Evolutionary conservation across 768 basidiomycete genomes (phyloP).

Genomic region (Astraeus odoratus): DNA sequence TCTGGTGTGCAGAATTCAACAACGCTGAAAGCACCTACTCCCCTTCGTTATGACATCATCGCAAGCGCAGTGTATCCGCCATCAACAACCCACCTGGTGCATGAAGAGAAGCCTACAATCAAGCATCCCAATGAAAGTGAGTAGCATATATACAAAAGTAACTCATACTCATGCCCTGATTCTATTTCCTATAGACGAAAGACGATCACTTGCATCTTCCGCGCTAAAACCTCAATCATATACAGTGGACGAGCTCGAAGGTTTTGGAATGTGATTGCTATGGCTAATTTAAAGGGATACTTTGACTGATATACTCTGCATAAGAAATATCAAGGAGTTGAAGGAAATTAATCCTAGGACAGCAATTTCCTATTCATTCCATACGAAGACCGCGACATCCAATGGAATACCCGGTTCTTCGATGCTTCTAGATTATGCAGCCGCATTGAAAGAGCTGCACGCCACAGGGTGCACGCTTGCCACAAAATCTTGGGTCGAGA

Average conservation of each 20-base stretch:
- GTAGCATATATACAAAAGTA: too few species aligned
- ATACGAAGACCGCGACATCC: conserved; percentile 31
- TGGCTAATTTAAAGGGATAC: background rate
- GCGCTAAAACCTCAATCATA: conserved; percentile 46
- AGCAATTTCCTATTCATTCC: conserved; percentile 57
- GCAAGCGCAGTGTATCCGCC: conserved; percentile 20
- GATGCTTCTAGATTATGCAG: conserved; percentile 35
- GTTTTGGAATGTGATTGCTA: conserved; percentile 45
- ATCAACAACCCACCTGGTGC: conserved; percentile 6
- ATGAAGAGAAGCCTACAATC: conserved; percentile 5
- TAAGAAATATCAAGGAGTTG: conserved; percentile 47
- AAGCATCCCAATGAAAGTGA: conserved; percentile 24
- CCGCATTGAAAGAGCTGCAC: conserved; percentile 50
- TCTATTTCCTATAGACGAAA: too few species aligned
- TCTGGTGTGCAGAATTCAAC: conserved; percentile 28
- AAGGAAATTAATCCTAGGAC: conserved; percentile 46
- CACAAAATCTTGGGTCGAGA: conserved; percentile 78
- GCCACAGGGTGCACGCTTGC: conserved; percentile 58
- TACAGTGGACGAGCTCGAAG: conserved; percentile 35
- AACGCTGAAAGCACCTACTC: background rate
- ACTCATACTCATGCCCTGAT: too few species aligned
- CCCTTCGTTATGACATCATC: background rate
- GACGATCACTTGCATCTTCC: conserved; percentile 41
- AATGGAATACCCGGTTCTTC: conserved; percentile 13
- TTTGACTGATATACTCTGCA: conserved; percentile 2